Percentiles rank a stretch among this genome's conserved stretches.
Evolutionary conservation across 768 basidiomycete genomes (phyloP).

Genomic region (Collybiopsis confluens): DNA sequence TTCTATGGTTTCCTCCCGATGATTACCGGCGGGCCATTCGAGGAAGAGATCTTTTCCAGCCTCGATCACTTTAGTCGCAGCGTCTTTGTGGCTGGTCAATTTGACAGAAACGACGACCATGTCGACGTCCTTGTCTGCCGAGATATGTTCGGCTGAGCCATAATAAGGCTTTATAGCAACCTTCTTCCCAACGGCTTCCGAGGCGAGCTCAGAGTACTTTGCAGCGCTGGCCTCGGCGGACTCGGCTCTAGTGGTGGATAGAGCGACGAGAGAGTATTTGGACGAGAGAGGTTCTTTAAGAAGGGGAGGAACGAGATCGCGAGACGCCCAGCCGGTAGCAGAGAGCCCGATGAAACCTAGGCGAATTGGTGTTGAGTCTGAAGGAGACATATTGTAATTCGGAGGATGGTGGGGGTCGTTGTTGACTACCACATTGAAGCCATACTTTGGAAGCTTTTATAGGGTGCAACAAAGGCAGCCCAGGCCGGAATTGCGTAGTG

Average conservation of each 20-base stretch:
- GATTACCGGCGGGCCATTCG: constrained; percentile 34
- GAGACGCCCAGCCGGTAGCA: not conserved
- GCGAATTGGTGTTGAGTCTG: not conserved
- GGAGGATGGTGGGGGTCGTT: too few species aligned
- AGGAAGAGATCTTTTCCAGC: constrained; percentile 34
- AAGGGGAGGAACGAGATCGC: constrained; percentile 8
- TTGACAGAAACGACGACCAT: constrained; percentile 32
- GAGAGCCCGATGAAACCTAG: not conserved
- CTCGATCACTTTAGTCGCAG: constrained; percentile 28
- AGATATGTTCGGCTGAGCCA: constrained; percentile 16
- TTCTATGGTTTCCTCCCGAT: constrained; percentile 25
- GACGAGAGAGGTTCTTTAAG: not conserved
- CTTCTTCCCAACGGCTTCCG: not conserved
- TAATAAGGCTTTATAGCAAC: not conserved
- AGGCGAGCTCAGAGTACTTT: not conserved
- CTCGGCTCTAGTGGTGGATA: not conserved
- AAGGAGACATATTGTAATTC: too few species aligned
- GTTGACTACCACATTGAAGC: too few species aligned
- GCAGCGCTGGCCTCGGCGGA: constrained; percentile 1
- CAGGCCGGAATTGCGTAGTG: too few species aligned
- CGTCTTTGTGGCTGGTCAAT: constrained; percentile 22
- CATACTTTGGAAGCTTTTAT: too few species aligned
- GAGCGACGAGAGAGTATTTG: constrained; percentile 9
- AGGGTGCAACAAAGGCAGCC: too few species aligned
- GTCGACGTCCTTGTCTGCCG: constrained; percentile 31